Evolutionary conservation across 1,284 basidiomycete genomes (phyloP).

Genomic region (Violaceomyces palustris): DNA sequence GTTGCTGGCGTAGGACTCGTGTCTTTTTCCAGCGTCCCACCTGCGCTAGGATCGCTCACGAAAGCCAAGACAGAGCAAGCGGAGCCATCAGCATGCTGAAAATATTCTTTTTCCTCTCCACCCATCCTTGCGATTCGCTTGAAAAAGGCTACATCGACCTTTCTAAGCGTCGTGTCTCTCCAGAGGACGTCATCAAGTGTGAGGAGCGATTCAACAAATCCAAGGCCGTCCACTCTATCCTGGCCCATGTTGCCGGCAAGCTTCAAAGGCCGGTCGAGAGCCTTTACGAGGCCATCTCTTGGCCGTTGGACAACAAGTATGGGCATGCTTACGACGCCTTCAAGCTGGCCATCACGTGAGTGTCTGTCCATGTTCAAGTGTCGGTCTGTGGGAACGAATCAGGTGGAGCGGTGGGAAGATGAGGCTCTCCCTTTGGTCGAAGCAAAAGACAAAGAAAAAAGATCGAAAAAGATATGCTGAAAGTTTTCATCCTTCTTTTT

Average conservation of each 20-base stretch:
- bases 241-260: constrained; percentile 50
- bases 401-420: not conserved
- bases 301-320: constrained; percentile 87
- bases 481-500: too few relatives aligned
- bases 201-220: constrained; percentile 98
- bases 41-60: too few relatives aligned
- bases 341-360: constrained; percentile 87
- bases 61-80: too few relatives aligned
- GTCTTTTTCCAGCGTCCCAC: too few relatives aligned
- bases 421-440: not conserved
- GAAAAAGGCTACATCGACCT: constrained; percentile 97
- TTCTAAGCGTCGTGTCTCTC: constrained; percentile 97
- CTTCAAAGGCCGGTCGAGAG: constrained; percentile 61
- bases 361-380: too few relatives aligned
- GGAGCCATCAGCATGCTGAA: too few relatives aligned
- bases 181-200: constrained; percentile 96
- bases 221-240: constrained; percentile 58
- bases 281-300: constrained; percentile 84
- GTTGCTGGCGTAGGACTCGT: too few relatives aligned
- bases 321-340: constrained; percentile 97
- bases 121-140: too few relatives aligned
- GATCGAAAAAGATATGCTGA: too few relatives aligned
- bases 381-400: not conserved
- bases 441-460: too few relatives aligned
- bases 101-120: constrained; percentile 1